Evolutionary conservation across 768 basidiomycete species (phyloP), one percentile per base, ranked within the genome.

Genomic region (Podaxis sp.): DNA sequence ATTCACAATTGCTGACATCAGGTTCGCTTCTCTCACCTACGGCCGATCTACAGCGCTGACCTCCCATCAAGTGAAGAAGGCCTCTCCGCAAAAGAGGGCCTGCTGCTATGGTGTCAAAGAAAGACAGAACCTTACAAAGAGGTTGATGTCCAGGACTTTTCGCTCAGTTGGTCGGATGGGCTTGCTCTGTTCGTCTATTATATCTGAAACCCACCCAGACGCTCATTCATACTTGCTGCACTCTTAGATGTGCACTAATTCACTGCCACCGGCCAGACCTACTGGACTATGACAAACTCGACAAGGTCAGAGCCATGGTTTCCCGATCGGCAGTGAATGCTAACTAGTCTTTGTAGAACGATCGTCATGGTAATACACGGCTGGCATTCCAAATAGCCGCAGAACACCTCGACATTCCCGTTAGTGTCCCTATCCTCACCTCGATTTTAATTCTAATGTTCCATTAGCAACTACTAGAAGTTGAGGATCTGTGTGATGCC

Each of bases 1-100:
- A 11, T 98, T 98, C 73, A 97, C 95, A 4, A 98, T 99, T 64
- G 95, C 97, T 23, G 95, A 95, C 67, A 98, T 99, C 77, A 97
- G 89, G 95, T 95, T 64, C 62, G 86, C n/a, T 76, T 50, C 13
- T 18, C 36, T 38, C 53, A 38, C 18, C 55, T 13, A 36, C 57
- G 47, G 18, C 40, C 59, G 54, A 37, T 53, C 46, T 25, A 46
- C 47, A 27, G 61, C 55, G 65, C 55, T 62, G 36, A 61, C 25
- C 40, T 27, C 27, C 55, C 61, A 65, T 37, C 42, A 71, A 98
- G 96, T 67, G 94, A 95, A 80, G 97, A 98, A 76, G 97, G 97
- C 59, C 83, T 98, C n/a, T 95, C 95, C 9, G 97, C 97, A 1
- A 97, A 98, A 74, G 97, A 98, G 70, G 97, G 97, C 36, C 82